A percentile compares a stretch with the other conserved stretches of the same genome.
These are phyloP conservation scores for Persicaria tinctoria DNA, from an alignment of 148 eudicot genomes.

Conservation along the genomic window DNA sequence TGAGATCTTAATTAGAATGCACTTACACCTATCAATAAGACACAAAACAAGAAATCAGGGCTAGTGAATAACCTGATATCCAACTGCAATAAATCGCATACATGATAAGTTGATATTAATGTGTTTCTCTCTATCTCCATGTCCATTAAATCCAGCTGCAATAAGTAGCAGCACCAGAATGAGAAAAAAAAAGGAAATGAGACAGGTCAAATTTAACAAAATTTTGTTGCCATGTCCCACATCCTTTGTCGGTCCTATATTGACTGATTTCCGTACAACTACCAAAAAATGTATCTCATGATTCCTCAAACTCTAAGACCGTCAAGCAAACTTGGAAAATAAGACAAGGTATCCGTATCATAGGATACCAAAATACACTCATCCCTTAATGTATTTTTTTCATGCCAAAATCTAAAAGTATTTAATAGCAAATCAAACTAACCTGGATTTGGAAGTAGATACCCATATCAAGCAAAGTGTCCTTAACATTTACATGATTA, in stretches of 20 bases:
- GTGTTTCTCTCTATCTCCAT: too few species aligned
- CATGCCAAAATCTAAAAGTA: not conserved
- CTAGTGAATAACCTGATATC: too few species aligned
- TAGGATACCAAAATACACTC: not conserved
- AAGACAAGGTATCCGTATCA: not conserved
- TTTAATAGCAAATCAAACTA: constrained; percentile 9
- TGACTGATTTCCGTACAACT: constrained; percentile 50
- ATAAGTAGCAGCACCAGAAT: too few species aligned
- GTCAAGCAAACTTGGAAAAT: constrained; percentile 48
- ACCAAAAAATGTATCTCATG: constrained; percentile 76
- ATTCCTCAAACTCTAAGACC: constrained; percentile 84
- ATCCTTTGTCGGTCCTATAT: constrained; percentile 51
- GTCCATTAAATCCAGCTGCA: too few species aligned
- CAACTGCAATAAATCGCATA: too few species aligned
- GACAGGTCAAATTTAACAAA: not conserved
- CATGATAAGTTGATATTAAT: too few species aligned
- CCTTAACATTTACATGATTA: constrained; percentile 51
- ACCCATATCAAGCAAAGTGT: constrained; percentile 57
- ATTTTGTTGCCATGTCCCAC: constrained; percentile 77
- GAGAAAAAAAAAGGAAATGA: too few species aligned
- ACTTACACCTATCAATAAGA: too few species aligned
- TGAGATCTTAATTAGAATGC: too few species aligned
- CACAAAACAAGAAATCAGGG: too few species aligned
- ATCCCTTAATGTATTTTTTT: too few species aligned
- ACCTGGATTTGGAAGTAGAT: constrained; percentile 73